These are phyloP conservation scores for Amanita thiersii DNA, from an alignment of 768 basidiomycete species.

Conservation along the genomic window DNA sequence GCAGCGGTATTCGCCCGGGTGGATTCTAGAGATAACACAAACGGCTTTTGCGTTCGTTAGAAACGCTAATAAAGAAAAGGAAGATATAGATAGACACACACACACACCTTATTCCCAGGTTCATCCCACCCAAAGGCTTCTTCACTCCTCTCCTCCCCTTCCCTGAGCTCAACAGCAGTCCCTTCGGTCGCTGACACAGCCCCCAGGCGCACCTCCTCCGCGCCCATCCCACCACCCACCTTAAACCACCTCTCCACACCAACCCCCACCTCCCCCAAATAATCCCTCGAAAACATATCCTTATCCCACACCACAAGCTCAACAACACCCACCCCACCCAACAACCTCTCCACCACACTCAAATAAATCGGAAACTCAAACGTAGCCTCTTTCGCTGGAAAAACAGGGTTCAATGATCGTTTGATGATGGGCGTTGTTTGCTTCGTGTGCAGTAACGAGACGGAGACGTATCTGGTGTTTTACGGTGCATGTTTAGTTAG, in stretches of 20 bases:
- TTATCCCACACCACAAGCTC: slow-evolving; percentile 94
- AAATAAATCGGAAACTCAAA: slow-evolving; percentile 87
- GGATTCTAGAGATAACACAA: slow-evolving; percentile 31
- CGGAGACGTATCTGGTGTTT: slow-evolving; percentile 57
- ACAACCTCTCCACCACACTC: slow-evolving; percentile 61
- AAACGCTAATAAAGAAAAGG: not conserved
- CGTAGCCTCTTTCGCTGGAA: slow-evolving; percentile 60
- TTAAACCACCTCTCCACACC: slow-evolving; percentile 78
- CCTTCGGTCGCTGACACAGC: too few relatives aligned
- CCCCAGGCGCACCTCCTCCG: too few relatives aligned
- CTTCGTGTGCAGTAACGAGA: slow-evolving; percentile 44
- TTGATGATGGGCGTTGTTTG: slow-evolving; percentile 71
- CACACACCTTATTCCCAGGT: slow-evolving; percentile 57
- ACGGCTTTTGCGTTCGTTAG: slow-evolving; percentile 18
- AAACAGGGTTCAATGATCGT: slow-evolving; percentile 62
- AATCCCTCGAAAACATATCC: slow-evolving; percentile 81
- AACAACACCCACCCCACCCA: slow-evolving; percentile 37
- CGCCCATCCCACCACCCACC: not conserved
- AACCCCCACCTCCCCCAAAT: slow-evolving; percentile 84
- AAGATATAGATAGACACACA: not conserved
- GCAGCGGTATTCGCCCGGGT: slow-evolving; percentile 31
- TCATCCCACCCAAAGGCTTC: slow-evolving; percentile 50
- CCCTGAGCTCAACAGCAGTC: too few relatives aligned
- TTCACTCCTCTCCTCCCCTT: slow-evolving; percentile 17
- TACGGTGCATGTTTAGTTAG: not conserved